Conservation (phyloP, 108 stramenopile species). For the Cyclostephanos tholiformis region DNA sequence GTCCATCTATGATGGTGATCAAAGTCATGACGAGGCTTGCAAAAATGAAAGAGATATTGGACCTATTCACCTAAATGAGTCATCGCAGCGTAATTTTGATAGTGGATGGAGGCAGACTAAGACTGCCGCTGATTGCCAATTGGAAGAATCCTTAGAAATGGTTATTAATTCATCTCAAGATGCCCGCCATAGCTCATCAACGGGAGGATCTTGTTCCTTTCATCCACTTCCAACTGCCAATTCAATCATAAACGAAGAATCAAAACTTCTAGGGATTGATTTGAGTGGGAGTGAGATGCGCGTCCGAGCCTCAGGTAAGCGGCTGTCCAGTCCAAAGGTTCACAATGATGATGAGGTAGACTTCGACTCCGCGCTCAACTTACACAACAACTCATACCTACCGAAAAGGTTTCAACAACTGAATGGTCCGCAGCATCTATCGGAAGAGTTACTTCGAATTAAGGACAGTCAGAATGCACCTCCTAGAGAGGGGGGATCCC, state of each 20-base stretch:
- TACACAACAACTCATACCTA: slow-evolving; percentile 10
- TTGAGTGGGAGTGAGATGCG: slow-evolving; percentile 39
- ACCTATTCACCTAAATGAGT: slow-evolving; percentile 24
- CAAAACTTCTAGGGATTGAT: slow-evolving; percentile 38
- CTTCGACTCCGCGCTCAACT: slow-evolving; percentile 24
- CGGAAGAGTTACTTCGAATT: slow-evolving; percentile 40
- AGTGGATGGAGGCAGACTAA: slow-evolving; percentile 23
- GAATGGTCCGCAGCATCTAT: slow-evolving; percentile 20
- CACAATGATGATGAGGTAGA: slow-evolving; percentile 36
- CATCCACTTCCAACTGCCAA: slow-evolving; percentile 6
- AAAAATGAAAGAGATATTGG: slow-evolving; percentile 2
- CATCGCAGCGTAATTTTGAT: slow-evolving; percentile 15
- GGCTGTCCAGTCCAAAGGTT: slow-evolving; percentile 10
- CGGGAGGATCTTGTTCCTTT: not conserved
- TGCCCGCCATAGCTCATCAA: not conserved
- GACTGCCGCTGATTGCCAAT: slow-evolving; percentile 44
- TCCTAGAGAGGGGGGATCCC: slow-evolving; percentile 31
- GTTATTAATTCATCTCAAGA: not conserved
- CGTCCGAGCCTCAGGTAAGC: slow-evolving; percentile 39
- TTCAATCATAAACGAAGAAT: slow-evolving; percentile 24
- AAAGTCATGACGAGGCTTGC: slow-evolving; percentile 1
- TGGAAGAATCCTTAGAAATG: slow-evolving; percentile 31
- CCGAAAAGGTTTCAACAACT: slow-evolving; percentile 12
- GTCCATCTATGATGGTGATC: slow-evolving; percentile 9
- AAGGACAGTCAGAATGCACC: slow-evolving; percentile 42